Base-by-base conservation (phyloP, 495 filamentous ascomycete genomes). In the Ascodesmis nigricans region DNA sequence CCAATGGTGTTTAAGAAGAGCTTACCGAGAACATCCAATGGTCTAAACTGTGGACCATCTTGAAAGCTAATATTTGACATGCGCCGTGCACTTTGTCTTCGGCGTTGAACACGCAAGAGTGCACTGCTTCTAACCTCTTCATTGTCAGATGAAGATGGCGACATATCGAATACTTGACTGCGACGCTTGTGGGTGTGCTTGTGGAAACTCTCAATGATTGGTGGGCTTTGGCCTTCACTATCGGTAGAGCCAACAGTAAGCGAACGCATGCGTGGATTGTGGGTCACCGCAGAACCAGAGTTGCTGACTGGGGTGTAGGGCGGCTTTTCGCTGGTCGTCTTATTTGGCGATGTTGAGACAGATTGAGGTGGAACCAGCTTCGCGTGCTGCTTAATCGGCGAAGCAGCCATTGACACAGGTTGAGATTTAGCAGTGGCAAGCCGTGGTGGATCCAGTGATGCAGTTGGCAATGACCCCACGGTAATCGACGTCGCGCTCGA, bases 61-160 rank as follows among this genome's bases (percentile, higher is more conserved):
- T 69, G 63, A 21, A 87, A 49, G 36, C 69, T 78, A 37, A 95
- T 78, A 41, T 84, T 78, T 1, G 87, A 97, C 57, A 92, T 69
- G 25, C 87, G 71, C 19, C 87, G 62, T 15, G 87, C 90, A 49
- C 82, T 91, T 53, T 92, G 82, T 5, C 87, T 70, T 18, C 82
- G 74, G 21, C 83, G 64, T 48, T 95, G 87, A 9, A 95, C 82
- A 36, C 90, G 78, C n/a, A 93, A 64, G 13, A 95, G 62, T 21
- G 82, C 83, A 50, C 80, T 91, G 2, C 79, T 73, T 44, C 84
- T 75, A 10, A 83, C 72, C 22, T 90, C 83, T 52, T 97, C 87
- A 42, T 91, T 95, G 51, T 97, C 87, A 0, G 87, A 97, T 0
- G 90, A 95, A 0, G 87, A 95, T 18, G 87, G 87, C 3, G 90